Evolutionary conservation across 345 rosid species (phyloP), one percentile per base, ranked within the genome.

Genomic region (Nasturtium officinale): DNA sequence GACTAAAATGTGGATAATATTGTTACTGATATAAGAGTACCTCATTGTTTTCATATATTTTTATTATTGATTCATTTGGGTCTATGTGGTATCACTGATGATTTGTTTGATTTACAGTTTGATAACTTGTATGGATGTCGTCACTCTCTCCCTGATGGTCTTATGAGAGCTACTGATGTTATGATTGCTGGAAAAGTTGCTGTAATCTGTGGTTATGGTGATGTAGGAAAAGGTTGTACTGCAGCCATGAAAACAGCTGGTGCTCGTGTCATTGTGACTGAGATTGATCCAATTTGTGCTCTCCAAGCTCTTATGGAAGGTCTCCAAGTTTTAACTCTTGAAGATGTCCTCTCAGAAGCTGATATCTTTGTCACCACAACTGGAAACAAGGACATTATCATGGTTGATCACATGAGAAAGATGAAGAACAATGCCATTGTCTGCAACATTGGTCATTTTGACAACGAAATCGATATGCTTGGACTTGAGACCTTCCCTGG

Each of bases 251-350:
- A 86, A 76, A 83, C 82, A 7, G 87, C 83, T 7, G 93, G 93
- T 56, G 88, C 90, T 23, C 87, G 91, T 33, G 91, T 86, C 18
- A 88, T 86, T 0, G 90, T 86, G 43, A 86, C 94, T 1, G 94
- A 88, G 75, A 88, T 88, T 0, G 91, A 88, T 54, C 94, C 90
- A 29, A 88, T 88, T 35, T 86, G 91, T 40, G 94, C 89, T 5
- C 94, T 88, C 32, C 90, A 88, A 50, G 94, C 94, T 61, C 83
- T 82, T 18, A 86, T 88, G 94, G 91, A 86, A 74, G 94, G 94
- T 8, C 72, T 82, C 9, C 89, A 85, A 54, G 86, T 86, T 45
- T 72, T 80, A 37, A 83, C 86, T 1, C 84, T 88, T 0, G 94
- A 88, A 5, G 91, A 86, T 33, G 82, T 81, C 0, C 72, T 88